Evolutionary conservation across 129 eudicot species (phyloP).

Genomic region (Chrysanthemum seticuspe): DNA sequence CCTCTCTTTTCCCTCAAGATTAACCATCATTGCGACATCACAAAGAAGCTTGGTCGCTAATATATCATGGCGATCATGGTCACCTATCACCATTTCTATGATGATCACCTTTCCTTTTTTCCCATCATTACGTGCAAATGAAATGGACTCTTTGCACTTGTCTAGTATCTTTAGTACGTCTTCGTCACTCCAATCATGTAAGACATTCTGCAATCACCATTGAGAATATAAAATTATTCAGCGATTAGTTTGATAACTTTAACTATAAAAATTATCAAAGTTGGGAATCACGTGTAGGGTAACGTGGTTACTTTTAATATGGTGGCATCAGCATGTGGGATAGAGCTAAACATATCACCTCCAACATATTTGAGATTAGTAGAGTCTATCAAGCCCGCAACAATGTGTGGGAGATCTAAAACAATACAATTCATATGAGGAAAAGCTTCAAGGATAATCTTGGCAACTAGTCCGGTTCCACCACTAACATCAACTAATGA

Average conservation of each 20-base stretch:
- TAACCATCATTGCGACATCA: conserved; percentile 30
- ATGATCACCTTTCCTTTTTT: conserved; percentile 31
- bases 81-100: conserved; percentile 35
- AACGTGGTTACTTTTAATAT: neutral
- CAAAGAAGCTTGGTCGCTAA: conserved; percentile 24
- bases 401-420: conserved; percentile 55
- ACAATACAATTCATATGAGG: conserved; percentile 40
- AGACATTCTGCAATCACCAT: conserved; percentile 16
- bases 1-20: conserved; percentile 26
- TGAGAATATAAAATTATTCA: too few relatives aligned
- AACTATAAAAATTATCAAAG: neutral
- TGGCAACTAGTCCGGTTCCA: conserved; percentile 39
- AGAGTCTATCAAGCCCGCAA: conserved; percentile 22
- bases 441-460: conserved; percentile 28
- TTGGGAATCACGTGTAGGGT: too few relatives aligned
- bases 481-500: conserved; percentile 60
- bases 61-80: conserved; percentile 14
- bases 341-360: conserved; percentile 44
- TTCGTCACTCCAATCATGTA: conserved; percentile 39
- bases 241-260: too few relatives aligned
- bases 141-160: conserved; percentile 26
- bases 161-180: conserved; percentile 30
- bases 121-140: neutral
- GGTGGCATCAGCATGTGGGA: conserved; percentile 42
- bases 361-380: conserved; percentile 38